phyloP scores from a whole-genome alignment of 768 basidiomycete genomes.

The Naganishia onofrii region DNA sequence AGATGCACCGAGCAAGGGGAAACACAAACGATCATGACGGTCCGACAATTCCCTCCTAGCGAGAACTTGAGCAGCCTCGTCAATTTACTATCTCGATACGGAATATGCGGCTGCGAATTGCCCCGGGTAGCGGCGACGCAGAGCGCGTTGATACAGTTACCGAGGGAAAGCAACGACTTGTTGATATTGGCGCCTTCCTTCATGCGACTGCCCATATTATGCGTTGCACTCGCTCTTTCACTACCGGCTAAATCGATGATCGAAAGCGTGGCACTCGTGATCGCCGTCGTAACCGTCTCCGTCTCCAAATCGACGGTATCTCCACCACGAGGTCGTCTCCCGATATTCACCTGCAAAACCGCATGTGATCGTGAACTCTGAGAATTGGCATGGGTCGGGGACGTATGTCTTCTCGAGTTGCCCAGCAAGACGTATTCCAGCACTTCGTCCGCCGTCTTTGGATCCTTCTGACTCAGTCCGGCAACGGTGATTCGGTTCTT shows the following conservation, averaged over 20 bases:
- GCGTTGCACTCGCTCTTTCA: slow-evolving; percentile 91
- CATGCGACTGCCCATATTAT: slow-evolving; percentile 97
- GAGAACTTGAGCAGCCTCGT: slow-evolving; percentile 97
- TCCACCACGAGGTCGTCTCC: slow-evolving; percentile 67
- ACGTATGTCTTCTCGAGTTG: slow-evolving; percentile 83
- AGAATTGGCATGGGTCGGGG: slow-evolving; percentile 92
- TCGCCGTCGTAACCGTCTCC: slow-evolving; percentile 60
- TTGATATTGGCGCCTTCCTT: slow-evolving; percentile 99
- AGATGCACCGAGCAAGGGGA: slow-evolving; percentile 93
- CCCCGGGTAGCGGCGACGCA: slow-evolving; percentile 72
- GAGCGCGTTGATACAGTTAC: slow-evolving; percentile 97
- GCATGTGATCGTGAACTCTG: slow-evolving; percentile 97
- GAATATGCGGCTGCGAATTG: slow-evolving; percentile 74
- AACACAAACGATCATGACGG: slow-evolving; percentile 98
- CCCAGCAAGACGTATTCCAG: slow-evolving; percentile 88
- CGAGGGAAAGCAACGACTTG: slow-evolving; percentile 92
- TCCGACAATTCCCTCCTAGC: slow-evolving; percentile 97
- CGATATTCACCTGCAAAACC: slow-evolving; percentile 91
- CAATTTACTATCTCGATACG: slow-evolving; percentile 97
- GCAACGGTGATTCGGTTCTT: slow-evolving; percentile 73
- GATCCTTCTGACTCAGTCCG: slow-evolving; percentile 75
- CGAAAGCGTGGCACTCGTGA: slow-evolving; percentile 71
- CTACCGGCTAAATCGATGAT: slow-evolving; percentile 98
- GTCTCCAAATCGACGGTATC: slow-evolving; percentile 80
- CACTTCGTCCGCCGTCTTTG: slow-evolving; percentile 82